A percentile compares a stretch with the other conserved stretches of the same genome.
Evolutionary conservation across 371 early-diverging fungal species (phyloP).

Genomic region (Cokeromyces recurvatus): DNA sequence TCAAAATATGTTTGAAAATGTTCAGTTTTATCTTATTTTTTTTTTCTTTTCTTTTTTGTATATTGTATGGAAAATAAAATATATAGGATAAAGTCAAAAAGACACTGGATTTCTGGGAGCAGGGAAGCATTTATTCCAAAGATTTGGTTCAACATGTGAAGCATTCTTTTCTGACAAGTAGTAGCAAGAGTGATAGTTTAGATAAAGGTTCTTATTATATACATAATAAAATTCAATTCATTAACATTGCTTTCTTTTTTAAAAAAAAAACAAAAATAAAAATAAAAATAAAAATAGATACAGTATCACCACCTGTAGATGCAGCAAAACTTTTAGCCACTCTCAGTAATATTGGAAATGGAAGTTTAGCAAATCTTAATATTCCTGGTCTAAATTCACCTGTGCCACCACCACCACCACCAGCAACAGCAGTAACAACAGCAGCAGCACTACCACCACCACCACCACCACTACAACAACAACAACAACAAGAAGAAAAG

Average conservation of each 20-base stretch:
- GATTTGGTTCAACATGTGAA: slow-evolving; percentile 35
- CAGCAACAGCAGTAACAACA: no score
- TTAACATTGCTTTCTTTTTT: background rate
- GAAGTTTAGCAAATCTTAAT: slow-evolving; percentile 20
- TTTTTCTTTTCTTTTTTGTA: no score
- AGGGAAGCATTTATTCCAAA: slow-evolving; percentile 39
- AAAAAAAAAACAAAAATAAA: background rate
- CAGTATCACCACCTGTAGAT: slow-evolving; percentile 29
- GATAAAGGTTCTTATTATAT: slow-evolving; percentile 25
- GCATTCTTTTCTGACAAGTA: slow-evolving; percentile 33
- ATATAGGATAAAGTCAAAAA: slow-evolving; percentile 49
- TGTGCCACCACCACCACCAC: background rate
- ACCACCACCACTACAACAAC: slow-evolving; percentile 1
- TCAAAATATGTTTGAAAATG: no score
- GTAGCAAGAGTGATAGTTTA: no score
- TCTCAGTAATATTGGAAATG: slow-evolving; percentile 25
- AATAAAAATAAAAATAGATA: background rate
- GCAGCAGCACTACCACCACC: background rate
- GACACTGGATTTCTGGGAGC: slow-evolving; percentile 51
- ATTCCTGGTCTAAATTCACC: slow-evolving; percentile 11
- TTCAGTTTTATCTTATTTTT: no score
- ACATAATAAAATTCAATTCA: no score
- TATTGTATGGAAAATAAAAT: no score
- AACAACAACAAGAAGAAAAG: background rate
- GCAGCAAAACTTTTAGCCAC: slow-evolving; percentile 28